A percentile compares a stretch with the other conserved stretches of the same genome.
These are phyloP conservation scores for Vigna nakashimae DNA, from an alignment of 306 rosid genomes.

Conservation along the genomic window DNA sequence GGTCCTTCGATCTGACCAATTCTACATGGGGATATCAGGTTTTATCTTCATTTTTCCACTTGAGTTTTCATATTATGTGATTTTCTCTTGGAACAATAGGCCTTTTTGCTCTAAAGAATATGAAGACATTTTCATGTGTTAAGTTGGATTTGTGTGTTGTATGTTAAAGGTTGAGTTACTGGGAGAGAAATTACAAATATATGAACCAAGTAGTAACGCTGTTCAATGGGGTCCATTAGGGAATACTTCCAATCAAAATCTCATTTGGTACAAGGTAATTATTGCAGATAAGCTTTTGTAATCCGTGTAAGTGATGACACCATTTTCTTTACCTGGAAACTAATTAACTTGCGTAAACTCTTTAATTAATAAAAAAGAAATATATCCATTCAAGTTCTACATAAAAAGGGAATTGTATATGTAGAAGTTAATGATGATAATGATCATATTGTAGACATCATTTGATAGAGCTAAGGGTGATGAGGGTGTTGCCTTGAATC, in stretches of 20 bases:
- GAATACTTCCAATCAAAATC: conserved; percentile 40
- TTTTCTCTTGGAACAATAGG: neutral
- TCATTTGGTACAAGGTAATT: conserved; percentile 69
- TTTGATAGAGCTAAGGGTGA: conserved; percentile 60
- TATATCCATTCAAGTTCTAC: too few relatives aligned
- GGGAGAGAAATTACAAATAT: conserved; percentile 57
- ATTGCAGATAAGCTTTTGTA: too few relatives aligned
- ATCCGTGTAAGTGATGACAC: neutral
- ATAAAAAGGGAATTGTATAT: too few relatives aligned
- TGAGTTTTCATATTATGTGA: too few relatives aligned
- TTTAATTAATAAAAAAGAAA: too few relatives aligned
- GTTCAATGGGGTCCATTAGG: conserved; percentile 51
- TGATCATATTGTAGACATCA: conserved; percentile 36
- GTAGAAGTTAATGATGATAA: too few relatives aligned
- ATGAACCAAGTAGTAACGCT: conserved; percentile 37
- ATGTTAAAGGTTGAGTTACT: conserved; percentile 57
- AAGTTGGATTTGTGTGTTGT: neutral
- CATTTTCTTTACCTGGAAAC: neutral
- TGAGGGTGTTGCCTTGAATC: conserved; percentile 54
- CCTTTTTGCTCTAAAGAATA: neutral
- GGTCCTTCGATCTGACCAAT: conserved; percentile 51
- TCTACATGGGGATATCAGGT: conserved; percentile 73
- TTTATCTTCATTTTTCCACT: conserved; percentile 6
- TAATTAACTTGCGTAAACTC: too few relatives aligned
- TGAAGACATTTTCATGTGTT: neutral